phyloP scores from a whole-genome alignment of 768 basidiomycete species.

The Russula ochroleuca region DNA sequence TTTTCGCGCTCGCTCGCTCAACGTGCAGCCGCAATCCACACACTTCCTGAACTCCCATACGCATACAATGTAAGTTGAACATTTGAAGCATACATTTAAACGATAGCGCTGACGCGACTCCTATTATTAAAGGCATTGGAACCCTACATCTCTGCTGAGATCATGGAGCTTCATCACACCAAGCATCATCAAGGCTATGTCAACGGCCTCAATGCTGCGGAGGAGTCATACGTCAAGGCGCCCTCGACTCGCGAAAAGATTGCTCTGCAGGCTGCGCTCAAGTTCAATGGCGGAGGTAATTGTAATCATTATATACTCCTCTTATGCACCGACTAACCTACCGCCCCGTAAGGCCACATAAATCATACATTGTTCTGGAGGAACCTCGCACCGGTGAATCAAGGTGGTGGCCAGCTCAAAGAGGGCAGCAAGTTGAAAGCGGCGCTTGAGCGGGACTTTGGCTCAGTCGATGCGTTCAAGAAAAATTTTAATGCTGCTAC shows the following conservation, averaged over 20 bases:
- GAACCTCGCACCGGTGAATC: slow-evolving; percentile 75
- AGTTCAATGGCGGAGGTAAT: slow-evolving; percentile 93
- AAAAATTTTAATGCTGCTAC: slow-evolving; percentile 82
- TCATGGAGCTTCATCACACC: slow-evolving; percentile 90
- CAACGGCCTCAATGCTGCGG: slow-evolving; percentile 89
- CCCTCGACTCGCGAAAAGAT: slow-evolving; percentile 70
- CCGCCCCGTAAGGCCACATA: slow-evolving; percentile 64
- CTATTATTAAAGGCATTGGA: slow-evolving; percentile 68
- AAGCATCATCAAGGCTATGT: slow-evolving; percentile 95
- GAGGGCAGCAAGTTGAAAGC: slow-evolving; percentile 69
- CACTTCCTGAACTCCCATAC: slow-evolving; percentile 77
- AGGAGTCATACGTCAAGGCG: slow-evolving; percentile 70
- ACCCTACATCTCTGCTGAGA: slow-evolving; percentile 85
- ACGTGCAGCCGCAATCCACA: slow-evolving; percentile 50
- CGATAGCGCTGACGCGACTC: slow-evolving; percentile 14
- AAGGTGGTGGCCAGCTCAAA: slow-evolving; percentile 59
- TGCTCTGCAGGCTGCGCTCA: slow-evolving; percentile 83
- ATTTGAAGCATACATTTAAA: background rate
- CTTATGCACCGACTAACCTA: background rate
- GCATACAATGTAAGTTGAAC: slow-evolving; percentile 57
- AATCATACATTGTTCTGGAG: slow-evolving; percentile 98
- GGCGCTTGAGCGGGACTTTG: slow-evolving; percentile 77
- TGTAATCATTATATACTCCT: background rate
- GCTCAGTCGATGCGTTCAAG: slow-evolving; percentile 82
- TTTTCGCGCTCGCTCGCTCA: slow-evolving; percentile 42